Evolutionary conservation across 1,139 yeast genomes (phyloP), one percentile per base, ranked within the genome.

Genomic region (Arxiozyma telluris): DNA sequence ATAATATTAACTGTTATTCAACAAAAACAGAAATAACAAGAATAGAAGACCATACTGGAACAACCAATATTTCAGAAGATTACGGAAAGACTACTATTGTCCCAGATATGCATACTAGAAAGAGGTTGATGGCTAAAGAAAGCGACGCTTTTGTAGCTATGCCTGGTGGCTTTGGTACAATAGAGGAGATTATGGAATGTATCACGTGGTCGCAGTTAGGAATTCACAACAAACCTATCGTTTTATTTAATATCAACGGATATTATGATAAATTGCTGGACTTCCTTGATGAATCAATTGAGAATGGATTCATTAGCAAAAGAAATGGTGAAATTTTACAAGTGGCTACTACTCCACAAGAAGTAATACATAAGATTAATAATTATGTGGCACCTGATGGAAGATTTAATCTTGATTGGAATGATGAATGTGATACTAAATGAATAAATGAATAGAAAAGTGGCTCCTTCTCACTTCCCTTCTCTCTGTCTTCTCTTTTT

Each of bases 81-180:
- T 87, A 85, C 65, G 96, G 96, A 44, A 79, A 80, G 63, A 86
- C 96, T 18, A 84, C 91, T 0, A 75, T 89, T 62, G 96, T 89
- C 4, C 79, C 81, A 54, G 96, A 88, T 65, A 89, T 89, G 96
- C 96, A 89, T 71, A 85, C 95, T 3, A 79, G 96, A 66, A 89
- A 89, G 74, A 77, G 84, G 66, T 67, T 86, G 75, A 89, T 89
- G 96, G 95, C 91, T 20, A 79, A 81, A 65, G 90, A 85, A 68
- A 83, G 94, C n/a, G 82, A 83, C 61, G 96, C 94, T 0, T 89
- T 89, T 68, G 80, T 89, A 51, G 96, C 96, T 0, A 76, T 89
- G 72, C 96, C 96, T 20, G 96, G 96, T 57, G 96, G 96, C 15
- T 88, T 83, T 68, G 96, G 96, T 53, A 88, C 96, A 4, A 73